These are phyloP conservation scores for Ceriops zippeliana DNA, from an alignment of 345 rosid species.

Conservation along the genomic window DNA sequence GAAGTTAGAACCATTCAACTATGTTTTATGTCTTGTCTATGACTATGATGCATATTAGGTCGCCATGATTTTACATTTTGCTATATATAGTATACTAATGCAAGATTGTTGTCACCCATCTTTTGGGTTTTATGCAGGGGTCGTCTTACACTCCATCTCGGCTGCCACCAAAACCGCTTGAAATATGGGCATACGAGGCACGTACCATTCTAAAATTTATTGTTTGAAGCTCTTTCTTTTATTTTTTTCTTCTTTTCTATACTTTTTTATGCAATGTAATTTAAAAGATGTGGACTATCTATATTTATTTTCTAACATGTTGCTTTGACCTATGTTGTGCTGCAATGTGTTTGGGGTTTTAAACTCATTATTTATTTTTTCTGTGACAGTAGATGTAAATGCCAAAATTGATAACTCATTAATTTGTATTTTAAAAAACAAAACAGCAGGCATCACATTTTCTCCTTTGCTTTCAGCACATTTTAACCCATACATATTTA, in stretches of 20 bases:
- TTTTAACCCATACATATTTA: too few relatives aligned
- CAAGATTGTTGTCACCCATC: not conserved
- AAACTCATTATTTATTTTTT: too few relatives aligned
- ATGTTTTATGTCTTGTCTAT: not conserved
- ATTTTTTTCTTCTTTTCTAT: not conserved
- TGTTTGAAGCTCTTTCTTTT: slow-evolving; percentile 6
- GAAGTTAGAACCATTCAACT: not conserved
- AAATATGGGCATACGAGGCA: slow-evolving; percentile 89
- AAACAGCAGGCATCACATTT: too few relatives aligned
- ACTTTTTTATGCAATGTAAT: not conserved
- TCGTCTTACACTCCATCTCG: slow-evolving; percentile 62
- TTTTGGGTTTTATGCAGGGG: slow-evolving; percentile 50
- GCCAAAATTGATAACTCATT: too few relatives aligned
- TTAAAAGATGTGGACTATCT: not conserved
- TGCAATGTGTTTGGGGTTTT: not conserved
- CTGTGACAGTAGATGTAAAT: too few relatives aligned
- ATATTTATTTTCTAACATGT: too few relatives aligned
- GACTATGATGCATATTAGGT: not conserved
- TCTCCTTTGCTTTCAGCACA: too few relatives aligned
- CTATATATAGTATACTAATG: not conserved
- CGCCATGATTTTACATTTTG: not conserved
- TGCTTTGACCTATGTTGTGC: slow-evolving; percentile 1
- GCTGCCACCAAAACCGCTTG: slow-evolving; percentile 84
- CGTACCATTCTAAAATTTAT: not conserved
- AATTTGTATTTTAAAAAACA: too few relatives aligned